These are phyloP conservation scores for Agaricales sp. DNA, from an alignment of 1,284 basidiomycete species.

Conservation along the genomic window DNA sequence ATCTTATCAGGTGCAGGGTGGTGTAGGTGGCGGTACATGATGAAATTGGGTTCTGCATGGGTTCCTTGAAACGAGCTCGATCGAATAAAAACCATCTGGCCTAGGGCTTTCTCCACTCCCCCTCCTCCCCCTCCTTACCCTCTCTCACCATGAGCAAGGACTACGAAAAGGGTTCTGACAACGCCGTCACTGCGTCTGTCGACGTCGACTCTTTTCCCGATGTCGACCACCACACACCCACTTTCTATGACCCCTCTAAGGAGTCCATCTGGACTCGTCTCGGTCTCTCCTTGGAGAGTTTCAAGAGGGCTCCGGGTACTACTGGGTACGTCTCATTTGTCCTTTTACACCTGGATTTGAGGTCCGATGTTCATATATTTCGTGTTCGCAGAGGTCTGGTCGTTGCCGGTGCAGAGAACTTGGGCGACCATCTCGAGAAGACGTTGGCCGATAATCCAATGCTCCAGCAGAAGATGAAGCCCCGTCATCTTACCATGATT, in stretches of 20 bases:
- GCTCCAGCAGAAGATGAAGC: conserved; percentile 37
- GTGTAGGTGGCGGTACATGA: too few relatives aligned
- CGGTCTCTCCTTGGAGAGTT: conserved; percentile 29
- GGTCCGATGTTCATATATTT: not conserved
- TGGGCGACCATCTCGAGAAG: conserved; percentile 23
- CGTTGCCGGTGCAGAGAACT: not conserved
- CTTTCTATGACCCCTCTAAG: conserved; percentile 32
- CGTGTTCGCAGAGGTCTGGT: not conserved
- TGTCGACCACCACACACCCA: not conserved
- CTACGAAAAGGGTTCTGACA: not conserved
- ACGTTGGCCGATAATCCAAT: conserved; percentile 29
- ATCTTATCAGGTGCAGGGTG: too few relatives aligned
- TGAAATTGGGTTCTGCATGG: too few relatives aligned
- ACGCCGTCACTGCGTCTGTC: not conserved
- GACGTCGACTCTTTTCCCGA: conserved; percentile 2
- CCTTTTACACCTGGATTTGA: not conserved
- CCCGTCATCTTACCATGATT: conserved; percentile 33
- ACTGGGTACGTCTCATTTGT: conserved; percentile 24
- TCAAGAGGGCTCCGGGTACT: conserved; percentile 33
- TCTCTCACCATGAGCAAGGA: not conserved
- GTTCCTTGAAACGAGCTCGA: too few relatives aligned
- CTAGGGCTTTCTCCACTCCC: too few relatives aligned
- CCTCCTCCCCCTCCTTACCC: not conserved
- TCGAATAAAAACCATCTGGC: too few relatives aligned
- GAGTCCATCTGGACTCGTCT: conserved; percentile 31